Evolutionary conservation across 2,329 filamentous ascomycete species (phyloP).

Genomic region (Didymella segeticola): DNA sequence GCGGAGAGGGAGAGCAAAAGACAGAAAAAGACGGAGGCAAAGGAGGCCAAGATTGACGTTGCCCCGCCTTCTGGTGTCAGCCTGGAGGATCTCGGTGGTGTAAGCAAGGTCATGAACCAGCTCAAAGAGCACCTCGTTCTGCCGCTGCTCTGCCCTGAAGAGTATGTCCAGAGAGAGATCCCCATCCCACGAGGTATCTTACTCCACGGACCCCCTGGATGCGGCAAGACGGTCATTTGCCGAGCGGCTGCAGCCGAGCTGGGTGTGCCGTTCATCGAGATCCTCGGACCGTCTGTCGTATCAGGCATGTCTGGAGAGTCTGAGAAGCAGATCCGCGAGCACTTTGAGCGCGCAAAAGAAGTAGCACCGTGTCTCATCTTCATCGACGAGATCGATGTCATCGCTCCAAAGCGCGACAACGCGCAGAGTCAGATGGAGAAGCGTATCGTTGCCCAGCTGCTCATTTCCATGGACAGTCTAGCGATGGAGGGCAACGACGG

Average conservation of each 20-base stretch:
- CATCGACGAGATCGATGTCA: constrained; percentile 90
- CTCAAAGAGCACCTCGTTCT: constrained; percentile 75
- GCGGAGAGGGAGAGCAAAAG: constrained; percentile 73
- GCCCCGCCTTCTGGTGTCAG: constrained; percentile 71
- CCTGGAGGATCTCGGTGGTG: constrained; percentile 76
- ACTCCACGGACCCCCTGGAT: constrained; percentile 82
- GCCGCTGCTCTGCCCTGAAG: constrained; percentile 72
- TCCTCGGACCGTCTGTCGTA: constrained; percentile 82
- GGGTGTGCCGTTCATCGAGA: constrained; percentile 78
- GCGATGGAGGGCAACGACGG: constrained; percentile 73
- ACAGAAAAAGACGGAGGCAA: constrained; percentile 57
- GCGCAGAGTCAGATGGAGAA: constrained; percentile 89
- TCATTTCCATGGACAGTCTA: constrained; percentile 84
- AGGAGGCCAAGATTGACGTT: constrained; percentile 60
- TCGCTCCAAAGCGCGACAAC: constrained; percentile 84
- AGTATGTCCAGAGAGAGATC: constrained; percentile 70
- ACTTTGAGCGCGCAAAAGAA: constrained; percentile 86
- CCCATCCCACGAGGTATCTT: constrained; percentile 77
- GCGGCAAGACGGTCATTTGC: constrained; percentile 85
- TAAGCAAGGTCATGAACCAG: constrained; percentile 73
- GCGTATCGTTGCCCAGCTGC: constrained; percentile 80
- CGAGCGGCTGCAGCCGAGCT: constrained; percentile 79
- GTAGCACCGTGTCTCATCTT: constrained; percentile 90
- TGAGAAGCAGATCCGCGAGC: constrained; percentile 82
- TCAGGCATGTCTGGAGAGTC: constrained; percentile 90